Percentiles rank a stretch among this genome's conserved stretches.
Evolutionary conservation across 129 eudicot species (phyloP).

Genomic region (Helianthus tuberosus): DNA sequence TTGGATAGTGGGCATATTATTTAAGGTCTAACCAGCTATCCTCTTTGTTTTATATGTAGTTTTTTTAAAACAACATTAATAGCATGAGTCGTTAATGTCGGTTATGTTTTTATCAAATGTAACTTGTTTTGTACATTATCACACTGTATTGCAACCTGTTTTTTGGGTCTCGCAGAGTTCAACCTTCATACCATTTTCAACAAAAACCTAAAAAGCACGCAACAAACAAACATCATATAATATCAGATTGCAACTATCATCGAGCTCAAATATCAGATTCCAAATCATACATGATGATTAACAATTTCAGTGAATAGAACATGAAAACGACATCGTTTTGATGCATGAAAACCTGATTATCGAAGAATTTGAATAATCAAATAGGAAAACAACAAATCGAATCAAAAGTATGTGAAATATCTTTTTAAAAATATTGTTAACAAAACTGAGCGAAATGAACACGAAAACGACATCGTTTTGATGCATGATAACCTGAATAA

Average conservation of each 20-base stretch:
- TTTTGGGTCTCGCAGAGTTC: too few species aligned
- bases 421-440: not conserved
- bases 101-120: too few species aligned
- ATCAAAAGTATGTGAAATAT: not conserved
- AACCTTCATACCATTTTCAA: conserved; percentile 7
- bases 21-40: too few species aligned
- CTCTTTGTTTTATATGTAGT: too few species aligned
- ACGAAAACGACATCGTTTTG: too few species aligned
- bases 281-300: not conserved
- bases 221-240: conserved; percentile 6
- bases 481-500: too few species aligned
- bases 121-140: too few species aligned
- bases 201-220: conserved; percentile 23
- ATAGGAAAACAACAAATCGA: not conserved
- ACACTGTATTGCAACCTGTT: too few species aligned
- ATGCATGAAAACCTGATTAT: not conserved
- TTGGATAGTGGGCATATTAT: too few species aligned
- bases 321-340: not conserved
- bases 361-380: conserved; percentile 30
- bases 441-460: not conserved
- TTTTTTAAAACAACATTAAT: too few species aligned
- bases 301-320: not conserved
- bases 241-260: not conserved
- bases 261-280: conserved; percentile 1
- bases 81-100: too few species aligned